phyloP scores from a whole-genome alignment of 1,284 basidiomycete species.

The Earliella scabrosa region DNA sequence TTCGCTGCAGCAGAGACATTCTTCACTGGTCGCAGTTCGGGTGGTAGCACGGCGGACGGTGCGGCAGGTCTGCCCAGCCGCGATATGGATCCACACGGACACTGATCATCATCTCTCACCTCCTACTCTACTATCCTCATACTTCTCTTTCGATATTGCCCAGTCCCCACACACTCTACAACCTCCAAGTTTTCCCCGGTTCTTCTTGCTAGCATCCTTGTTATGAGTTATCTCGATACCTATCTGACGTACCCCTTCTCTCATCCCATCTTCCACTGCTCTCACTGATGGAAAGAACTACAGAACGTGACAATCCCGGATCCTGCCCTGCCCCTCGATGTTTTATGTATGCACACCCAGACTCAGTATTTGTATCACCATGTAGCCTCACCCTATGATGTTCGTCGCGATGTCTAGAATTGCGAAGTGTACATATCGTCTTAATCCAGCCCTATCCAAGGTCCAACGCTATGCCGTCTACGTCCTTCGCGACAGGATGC shows the following conservation, averaged over 20 bases:
- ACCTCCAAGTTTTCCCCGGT: not conserved
- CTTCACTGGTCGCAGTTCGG: slow-evolving; percentile 46
- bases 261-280: not conserved
- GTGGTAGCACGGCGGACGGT: slow-evolving; percentile 29
- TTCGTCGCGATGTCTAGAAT: slow-evolving; percentile 7
- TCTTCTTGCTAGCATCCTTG: not conserved
- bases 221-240: slow-evolving; percentile 6
- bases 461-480: too few relatives aligned
- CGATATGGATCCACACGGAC: slow-evolving; percentile 31
- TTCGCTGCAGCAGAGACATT: slow-evolving; percentile 69
- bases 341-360: slow-evolving; percentile 21
- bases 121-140: too few relatives aligned
- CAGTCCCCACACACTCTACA: not conserved
- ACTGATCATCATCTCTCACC: slow-evolving; percentile 13
- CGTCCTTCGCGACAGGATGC: too few relatives aligned
- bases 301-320: not conserved
- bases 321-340: not conserved
- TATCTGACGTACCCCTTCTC: slow-evolving; percentile 3
- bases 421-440: slow-evolving; percentile 1
- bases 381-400: slow-evolving; percentile 9
- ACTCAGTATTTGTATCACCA: slow-evolving; percentile 13
- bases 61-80: slow-evolving; percentile 26
- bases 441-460: not conserved
- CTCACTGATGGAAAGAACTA: not conserved
- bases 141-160: not conserved